Evolutionary conservation across 2,329 filamentous ascomycete genomes (phyloP).

Genomic region (Apiospora rasikravindrae): DNA sequence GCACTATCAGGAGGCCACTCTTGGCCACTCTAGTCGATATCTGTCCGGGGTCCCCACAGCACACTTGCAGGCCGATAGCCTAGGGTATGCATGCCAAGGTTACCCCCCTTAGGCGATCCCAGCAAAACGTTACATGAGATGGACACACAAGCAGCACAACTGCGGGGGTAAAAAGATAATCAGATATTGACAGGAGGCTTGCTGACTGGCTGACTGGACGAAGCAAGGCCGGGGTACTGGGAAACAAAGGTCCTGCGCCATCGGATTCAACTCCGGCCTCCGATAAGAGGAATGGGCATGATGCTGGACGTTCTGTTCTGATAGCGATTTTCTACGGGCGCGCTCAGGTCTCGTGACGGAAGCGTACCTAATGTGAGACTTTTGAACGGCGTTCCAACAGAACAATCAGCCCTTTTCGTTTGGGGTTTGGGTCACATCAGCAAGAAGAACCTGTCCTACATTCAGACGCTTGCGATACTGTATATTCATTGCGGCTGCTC

Average conservation of each 20-base stretch:
- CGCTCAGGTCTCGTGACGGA: background rate
- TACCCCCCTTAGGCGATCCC: background rate
- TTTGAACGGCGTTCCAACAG: background rate
- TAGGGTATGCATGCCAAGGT: background rate
- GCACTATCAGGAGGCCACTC: background rate
- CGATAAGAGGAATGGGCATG: background rate
- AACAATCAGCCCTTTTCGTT: background rate
- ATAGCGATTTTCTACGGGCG: background rate
- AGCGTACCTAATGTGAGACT: background rate
- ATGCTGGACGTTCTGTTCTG: background rate
- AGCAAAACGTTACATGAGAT: constrained; percentile 14
- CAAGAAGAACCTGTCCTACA: background rate
- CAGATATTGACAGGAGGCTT: background rate
- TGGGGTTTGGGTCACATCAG: background rate
- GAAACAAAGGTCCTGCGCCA: background rate
- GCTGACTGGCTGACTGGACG: background rate
- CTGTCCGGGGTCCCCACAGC: background rate
- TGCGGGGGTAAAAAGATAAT: background rate
- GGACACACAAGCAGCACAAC: background rate
- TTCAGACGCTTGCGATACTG: background rate
- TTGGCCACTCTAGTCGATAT: background rate
- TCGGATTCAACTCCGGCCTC: background rate
- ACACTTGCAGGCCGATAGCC: background rate
- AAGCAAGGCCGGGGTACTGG: background rate
- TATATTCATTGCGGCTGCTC: background rate